These are phyloP conservation scores for Chrysosporium queenslandicum DNA, from an alignment of 2,329 filamentous ascomycete species.

Conservation along the genomic window DNA sequence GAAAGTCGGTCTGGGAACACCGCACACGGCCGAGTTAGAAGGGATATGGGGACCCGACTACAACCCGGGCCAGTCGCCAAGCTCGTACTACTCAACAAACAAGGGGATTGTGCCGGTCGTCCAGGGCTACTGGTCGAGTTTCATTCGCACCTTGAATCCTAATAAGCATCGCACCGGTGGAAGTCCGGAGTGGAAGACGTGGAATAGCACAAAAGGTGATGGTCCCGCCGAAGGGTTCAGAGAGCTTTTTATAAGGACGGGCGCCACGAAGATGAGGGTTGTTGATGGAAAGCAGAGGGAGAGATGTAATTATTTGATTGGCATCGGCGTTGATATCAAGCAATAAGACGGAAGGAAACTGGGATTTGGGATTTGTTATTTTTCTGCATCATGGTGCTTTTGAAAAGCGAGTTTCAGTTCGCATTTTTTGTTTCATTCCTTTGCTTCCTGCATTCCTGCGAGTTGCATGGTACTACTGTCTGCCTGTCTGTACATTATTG, in stretches of 20 bases:
- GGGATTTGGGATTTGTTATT: background rate
- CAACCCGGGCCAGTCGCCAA: conserved; percentile 38
- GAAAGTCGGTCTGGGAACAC: conserved; percentile 50
- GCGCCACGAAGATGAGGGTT: conserved; percentile 39
- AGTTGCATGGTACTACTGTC: no score
- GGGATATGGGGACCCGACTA: conserved; percentile 59
- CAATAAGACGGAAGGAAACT: conserved; percentile 30
- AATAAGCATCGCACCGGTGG: conserved; percentile 45
- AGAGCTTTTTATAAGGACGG: conserved; percentile 38
- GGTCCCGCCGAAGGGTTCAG: conserved; percentile 22
- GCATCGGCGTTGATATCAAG: conserved; percentile 40
- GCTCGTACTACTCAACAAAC: conserved; percentile 50
- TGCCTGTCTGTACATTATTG: no score
- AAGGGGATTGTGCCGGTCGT: conserved; percentile 49
- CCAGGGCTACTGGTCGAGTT: conserved; percentile 65
- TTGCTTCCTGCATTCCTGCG: no score
- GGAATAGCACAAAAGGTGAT: conserved; percentile 26
- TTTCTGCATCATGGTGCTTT: background rate
- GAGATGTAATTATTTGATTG: conserved; percentile 42
- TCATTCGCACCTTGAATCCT: conserved; percentile 57
- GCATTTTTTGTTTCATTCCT: no score
- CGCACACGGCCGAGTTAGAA: conserved; percentile 56
- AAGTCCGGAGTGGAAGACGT: conserved; percentile 43
- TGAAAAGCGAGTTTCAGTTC: background rate
- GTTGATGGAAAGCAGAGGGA: conserved; percentile 32